phyloP scores from a whole-genome alignment of 139 green algal species.

The Chlamydomonas sp. region DNA sequence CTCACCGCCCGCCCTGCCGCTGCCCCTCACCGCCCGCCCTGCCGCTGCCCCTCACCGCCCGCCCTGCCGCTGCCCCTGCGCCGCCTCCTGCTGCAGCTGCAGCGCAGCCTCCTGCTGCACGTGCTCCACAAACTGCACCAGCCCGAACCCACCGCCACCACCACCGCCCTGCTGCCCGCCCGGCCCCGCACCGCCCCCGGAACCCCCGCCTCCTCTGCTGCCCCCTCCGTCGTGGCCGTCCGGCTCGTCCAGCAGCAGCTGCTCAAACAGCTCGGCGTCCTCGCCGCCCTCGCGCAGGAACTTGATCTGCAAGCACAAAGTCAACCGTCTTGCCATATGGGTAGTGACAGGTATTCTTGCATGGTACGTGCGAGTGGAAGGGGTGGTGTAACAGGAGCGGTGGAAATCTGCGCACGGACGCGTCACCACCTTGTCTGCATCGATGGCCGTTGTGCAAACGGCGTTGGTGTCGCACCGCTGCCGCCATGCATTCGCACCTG shows the following conservation, averaged over 20 bases:
- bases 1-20: no score
- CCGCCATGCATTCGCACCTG: no score
- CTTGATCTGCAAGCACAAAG: slow-evolving; percentile 30
- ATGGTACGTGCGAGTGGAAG: no score
- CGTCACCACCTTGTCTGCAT: no score
- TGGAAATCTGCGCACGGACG: no score
- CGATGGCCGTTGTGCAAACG: no score
- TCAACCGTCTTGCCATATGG: no score
- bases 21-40: no score
- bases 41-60: no score
- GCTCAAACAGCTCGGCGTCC: slow-evolving; percentile 65
- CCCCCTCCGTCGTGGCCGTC: slow-evolving; percentile 16
- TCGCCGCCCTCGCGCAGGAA: slow-evolving; percentile 71
- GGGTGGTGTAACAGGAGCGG: no score
- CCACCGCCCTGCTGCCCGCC: background rate
- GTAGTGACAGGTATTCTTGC: no score
- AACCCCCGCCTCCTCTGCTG: background rate
- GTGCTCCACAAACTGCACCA: slow-evolving; percentile 66
- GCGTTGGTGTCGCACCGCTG: no score
- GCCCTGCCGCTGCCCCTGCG: background rate
- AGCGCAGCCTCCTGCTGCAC: slow-evolving; percentile 49
- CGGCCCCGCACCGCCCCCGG: background rate
- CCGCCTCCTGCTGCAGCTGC: slow-evolving; percentile 47
- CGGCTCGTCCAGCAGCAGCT: slow-evolving; percentile 81
- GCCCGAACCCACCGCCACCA: slow-evolving; percentile 29